Evolutionary conservation across 1,284 basidiomycete genomes (phyloP).

Genomic region (Trichosporon asahii): DNA sequence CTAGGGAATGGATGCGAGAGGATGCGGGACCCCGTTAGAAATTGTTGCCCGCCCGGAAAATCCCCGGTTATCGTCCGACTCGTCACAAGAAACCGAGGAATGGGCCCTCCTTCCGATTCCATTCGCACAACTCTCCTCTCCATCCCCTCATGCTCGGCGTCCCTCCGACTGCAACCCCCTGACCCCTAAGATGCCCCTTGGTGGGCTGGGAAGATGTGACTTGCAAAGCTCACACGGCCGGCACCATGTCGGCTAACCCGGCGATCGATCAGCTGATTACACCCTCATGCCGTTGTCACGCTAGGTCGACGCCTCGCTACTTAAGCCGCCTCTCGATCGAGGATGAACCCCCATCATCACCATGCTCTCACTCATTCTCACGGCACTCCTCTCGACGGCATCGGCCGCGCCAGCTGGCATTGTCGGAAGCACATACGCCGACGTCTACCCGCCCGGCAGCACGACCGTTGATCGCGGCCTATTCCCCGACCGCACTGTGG

Average conservation of each 20-base stretch:
- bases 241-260: not conserved
- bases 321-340: not conserved
- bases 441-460: slow-evolving; percentile 36
- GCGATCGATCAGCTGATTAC: not conserved
- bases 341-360: not conserved
- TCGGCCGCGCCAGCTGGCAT: not conserved
- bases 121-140: not conserved
- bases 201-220: slow-evolving; percentile 4
- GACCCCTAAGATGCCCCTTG: not conserved
- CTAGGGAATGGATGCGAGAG: too few species aligned
- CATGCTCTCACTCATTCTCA: slow-evolving; percentile 5
- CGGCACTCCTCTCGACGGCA: not conserved
- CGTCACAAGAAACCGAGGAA: not conserved
- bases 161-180: not conserved
- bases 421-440: slow-evolving; percentile 30
- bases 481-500: slow-evolving; percentile 54
- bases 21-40: not conserved
- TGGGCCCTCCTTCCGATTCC: not conserved
- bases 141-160: not conserved
- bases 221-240: not conserved
- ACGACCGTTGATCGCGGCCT: slow-evolving; percentile 35
- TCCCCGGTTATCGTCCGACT: not conserved
- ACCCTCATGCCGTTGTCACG: not conserved
- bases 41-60: not conserved
- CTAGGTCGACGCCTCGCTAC: not conserved